Evolutionary conservation across 345 rosid species (phyloP), one percentile per base, ranked within the genome.

Genomic region (Dipteronia sinensis): DNA sequence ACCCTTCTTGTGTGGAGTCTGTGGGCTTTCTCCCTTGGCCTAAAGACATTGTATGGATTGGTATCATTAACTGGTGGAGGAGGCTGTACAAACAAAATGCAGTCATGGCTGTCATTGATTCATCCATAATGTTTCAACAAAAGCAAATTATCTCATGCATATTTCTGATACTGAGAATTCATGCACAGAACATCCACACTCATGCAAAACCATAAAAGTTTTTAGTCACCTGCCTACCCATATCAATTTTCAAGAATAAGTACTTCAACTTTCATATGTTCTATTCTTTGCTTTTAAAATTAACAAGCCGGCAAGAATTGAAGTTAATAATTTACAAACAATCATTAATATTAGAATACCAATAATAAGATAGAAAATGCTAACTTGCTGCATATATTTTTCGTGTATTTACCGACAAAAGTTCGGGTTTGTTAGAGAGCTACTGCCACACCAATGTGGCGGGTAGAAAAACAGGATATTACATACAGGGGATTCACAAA

Each of bases 31-130:
- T 96, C 98, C 81, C 99, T 90, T 25, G 98, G 98, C 82, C 99
- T 87, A 83, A 96, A 96, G 80, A 96, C 99, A 84, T 96, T 96
- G 82, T 92, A 96, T 4, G 98, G 98, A 76, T 94, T 96, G 85
- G 97, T 92, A 79, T 96, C 99, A 83, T 91, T 96, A 55, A 92
- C 95, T 10, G 99, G 98, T 10, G 99, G 97, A 66, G 99, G 99
- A 49, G 98, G 99, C 99, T 96, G 87, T 78, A 75, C 66, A 84
- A 59, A 56, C 65, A 84, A 59, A 61, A 74, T 12, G 17, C n/a
- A 25, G 62, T 27, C 20, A 47, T 63, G 29, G 65, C 53, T 15
- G 15, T 55, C 15, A 72, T 65, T 71, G 42, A 27, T 73, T 47
- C 1, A 46, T 62, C 44, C 64, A 40, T 62, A 61, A 49, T 29